Percentiles rank a stretch among this genome's conserved stretches.
phyloP scores from a whole-genome alignment of 495 filamentous ascomycete genomes.

The Elasticomyces elasticus region DNA sequence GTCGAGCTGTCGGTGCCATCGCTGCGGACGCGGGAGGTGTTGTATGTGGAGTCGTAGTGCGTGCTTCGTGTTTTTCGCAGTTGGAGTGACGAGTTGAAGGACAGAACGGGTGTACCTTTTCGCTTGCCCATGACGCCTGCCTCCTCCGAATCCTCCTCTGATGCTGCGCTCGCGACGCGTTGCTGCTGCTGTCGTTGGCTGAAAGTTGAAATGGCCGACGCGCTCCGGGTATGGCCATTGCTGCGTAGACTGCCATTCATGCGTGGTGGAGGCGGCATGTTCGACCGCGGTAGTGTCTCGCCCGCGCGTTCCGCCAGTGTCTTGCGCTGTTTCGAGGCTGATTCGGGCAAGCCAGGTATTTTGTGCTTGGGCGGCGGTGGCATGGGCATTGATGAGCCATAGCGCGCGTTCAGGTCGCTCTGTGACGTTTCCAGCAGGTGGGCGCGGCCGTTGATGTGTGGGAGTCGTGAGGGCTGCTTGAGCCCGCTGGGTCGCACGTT shows the following conservation, averaged over 20 bases:
- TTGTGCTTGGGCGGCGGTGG: slow-evolving; percentile 30
- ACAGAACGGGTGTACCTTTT: slow-evolving; percentile 53
- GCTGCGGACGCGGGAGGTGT: slow-evolving; percentile 6
- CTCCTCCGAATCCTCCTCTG: slow-evolving; percentile 47
- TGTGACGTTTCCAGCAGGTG: slow-evolving; percentile 17
- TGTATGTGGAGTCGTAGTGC: slow-evolving; percentile 1
- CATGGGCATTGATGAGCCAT: too few relatives aligned
- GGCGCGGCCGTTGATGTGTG: background rate
- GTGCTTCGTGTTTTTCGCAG: slow-evolving; percentile 19
- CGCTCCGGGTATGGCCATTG: slow-evolving; percentile 7
- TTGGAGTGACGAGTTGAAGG: slow-evolving; percentile 5
- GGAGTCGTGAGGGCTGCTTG: slow-evolving; percentile 19
- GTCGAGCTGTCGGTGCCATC: slow-evolving; percentile 1
- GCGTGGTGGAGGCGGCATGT: slow-evolving; percentile 6
- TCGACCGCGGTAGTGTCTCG: slow-evolving; percentile 33
- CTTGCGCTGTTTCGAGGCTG: slow-evolving; percentile 41
- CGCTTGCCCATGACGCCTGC: slow-evolving; percentile 44
- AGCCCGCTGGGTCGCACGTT: slow-evolving; percentile 16
- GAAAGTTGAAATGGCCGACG: slow-evolving; percentile 25
- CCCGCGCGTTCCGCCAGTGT: slow-evolving; percentile 48
- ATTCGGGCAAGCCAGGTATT: slow-evolving; percentile 34
- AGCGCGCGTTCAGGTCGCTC: slow-evolving; percentile 20
- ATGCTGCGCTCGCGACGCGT: slow-evolving; percentile 45
- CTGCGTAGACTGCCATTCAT: slow-evolving; percentile 29
- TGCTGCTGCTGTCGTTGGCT: background rate